Base-by-base conservation (phyloP, 192 early-diverging fungal species). In the Linderina pennispora region DNA sequence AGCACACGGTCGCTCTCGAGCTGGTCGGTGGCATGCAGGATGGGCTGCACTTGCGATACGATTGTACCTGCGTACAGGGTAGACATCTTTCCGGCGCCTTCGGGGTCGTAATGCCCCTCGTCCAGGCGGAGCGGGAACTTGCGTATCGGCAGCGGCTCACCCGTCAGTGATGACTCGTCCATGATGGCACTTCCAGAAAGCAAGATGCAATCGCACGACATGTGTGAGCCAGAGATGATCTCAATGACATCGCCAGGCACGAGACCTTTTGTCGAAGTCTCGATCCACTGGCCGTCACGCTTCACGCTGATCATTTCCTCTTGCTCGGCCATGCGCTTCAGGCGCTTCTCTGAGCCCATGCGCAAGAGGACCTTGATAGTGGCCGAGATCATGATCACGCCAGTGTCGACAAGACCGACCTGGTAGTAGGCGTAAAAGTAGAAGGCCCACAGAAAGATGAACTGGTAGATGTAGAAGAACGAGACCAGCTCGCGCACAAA, bases 101-200 rank as follows among this genome's bases (percentile, higher is more conserved):
- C 11, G 10, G 13, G 19, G 33, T 65, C 69, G 24, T 76, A 77
- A 36, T 34, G 8, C 9, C 44, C 34, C 0, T 40, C 23, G 23
- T 62, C 58, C 23, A 74, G 59, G 23, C 67, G 65, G 17, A 80
- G 40, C 2, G 80, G 52, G 36, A 81, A 77, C 51, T 84, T 84
- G 32, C 78, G 69, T 22, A 84, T 78, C 2, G 82, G 82, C 17
- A 83, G 52, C 3, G 82, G 74, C 53, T 84, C 82, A 16, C 75
- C 82, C 15, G 82, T 84, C 15, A 84, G 50, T 11, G 71, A 76
- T 25, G 58, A 65, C 47, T 84, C 82, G 50, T 84, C 80, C 25
- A 77, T 78, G 13, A 84, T 73, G 5, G 66, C 65, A 38, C 77
- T 77, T 17, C 80, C 80, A 34, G 53, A 43, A 14, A 83, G 33